Percentiles rank a stretch among this genome's conserved stretches.
Conservation (phyloP, 805 yeast genomes). For the Saturnispora diversa region DNA sequence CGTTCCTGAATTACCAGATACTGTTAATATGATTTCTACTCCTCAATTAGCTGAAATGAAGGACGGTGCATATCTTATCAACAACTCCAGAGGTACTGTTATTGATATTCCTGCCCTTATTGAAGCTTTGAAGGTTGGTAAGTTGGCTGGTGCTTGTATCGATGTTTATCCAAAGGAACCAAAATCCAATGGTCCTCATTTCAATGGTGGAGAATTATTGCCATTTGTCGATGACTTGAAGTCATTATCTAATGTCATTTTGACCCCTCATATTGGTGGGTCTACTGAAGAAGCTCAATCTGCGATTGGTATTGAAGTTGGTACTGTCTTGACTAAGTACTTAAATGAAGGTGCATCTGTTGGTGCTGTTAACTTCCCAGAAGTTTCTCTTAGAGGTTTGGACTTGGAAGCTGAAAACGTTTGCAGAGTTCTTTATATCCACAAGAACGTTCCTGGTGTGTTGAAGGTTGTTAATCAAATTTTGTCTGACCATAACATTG, state of each 20-base stretch:
- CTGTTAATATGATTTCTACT: slow-evolving; percentile 79
- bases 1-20: slow-evolving; percentile 91
- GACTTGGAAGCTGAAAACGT: slow-evolving; percentile 79
- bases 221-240: slow-evolving; percentile 76
- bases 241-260: slow-evolving; percentile 76
- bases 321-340: slow-evolving; percentile 75
- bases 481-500: slow-evolving; percentile 89
- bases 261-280: slow-evolving; percentile 98
- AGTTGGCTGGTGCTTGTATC: slow-evolving; percentile 93
- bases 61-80: slow-evolving; percentile 88
- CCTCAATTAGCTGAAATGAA: slow-evolving; percentile 95
- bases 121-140: slow-evolving; percentile 85
- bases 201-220: slow-evolving; percentile 59
- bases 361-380: slow-evolving; percentile 99
- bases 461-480: slow-evolving; percentile 95
- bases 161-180: slow-evolving; percentile 98
- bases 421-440: slow-evolving; percentile 92
- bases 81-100: slow-evolving; percentile 97
- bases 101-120: slow-evolving; percentile 92
- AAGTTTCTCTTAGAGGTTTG: slow-evolving; percentile 81
- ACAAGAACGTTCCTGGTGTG: slow-evolving; percentile 98
- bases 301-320: slow-evolving; percentile 95
- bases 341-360: slow-evolving; percentile 92
- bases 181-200: slow-evolving; percentile 87
- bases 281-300: slow-evolving; percentile 98